Evolutionary conservation across 352 stramenopile species (phyloP), one percentile per base, ranked within the genome.

Genomic region (Phytophthora pistaciae): DNA sequence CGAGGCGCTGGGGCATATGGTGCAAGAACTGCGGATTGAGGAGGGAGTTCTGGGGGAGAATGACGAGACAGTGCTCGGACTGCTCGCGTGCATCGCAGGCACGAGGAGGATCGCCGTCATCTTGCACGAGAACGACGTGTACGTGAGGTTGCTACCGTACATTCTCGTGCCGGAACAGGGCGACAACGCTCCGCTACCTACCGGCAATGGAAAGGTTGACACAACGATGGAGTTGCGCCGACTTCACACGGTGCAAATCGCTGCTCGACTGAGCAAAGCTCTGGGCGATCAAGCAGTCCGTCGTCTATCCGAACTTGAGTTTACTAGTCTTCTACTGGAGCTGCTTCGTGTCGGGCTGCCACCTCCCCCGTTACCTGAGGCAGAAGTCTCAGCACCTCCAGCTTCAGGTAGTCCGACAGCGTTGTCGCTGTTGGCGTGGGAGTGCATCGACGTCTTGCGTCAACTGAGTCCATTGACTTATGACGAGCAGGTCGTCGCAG

Each of bases 41-140:
- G 61, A 85, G 16, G 40, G 66, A 0, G 33, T 77, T 48, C 50
- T 86, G 1, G 66, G 66, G 7, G 64, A 66, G 33, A 91, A 93
- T 38, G 79, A 83, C 0, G 53, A 77, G 5, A 87, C 79, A 0
- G 70, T 91, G 2, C 50, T 93, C 3, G 65, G 52, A 9, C 56
- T 91, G 18, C 63, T 93, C 1, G 80, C 82, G 0, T 74, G 64
- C 18, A 72, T 91, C 6, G 65, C 72, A 4, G 68, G 63, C 0
- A 87, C 71, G 2, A 75, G 75, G 8, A 87, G 79, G 55, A 76
- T 90, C n/a, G 84, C 84, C 0, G 42, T 70, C 5, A 83, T 91
- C 31, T 49, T 93, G 1, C 77, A 88, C 21, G 82, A 93, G 20
- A 90, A 88, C 36, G 73, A 90, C 20, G 56, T 91, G 14, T 89